Conservation (phyloP, 805 yeast species). For the Scheffersomyces amazonensis region DNA sequence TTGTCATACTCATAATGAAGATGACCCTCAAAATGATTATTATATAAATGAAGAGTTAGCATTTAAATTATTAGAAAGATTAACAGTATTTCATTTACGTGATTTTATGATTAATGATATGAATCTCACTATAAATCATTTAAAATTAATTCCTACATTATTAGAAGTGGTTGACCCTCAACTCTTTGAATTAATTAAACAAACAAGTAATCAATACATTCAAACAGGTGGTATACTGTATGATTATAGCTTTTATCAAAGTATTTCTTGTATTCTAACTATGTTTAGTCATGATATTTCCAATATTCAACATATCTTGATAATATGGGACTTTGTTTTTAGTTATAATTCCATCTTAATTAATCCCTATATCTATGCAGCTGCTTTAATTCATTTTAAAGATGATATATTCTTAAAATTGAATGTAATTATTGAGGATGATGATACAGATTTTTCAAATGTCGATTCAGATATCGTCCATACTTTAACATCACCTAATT, state of each 20-base stretch:
- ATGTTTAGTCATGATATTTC: conserved; percentile 70
- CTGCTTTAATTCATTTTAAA: conserved; percentile 48
- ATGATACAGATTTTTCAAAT: conserved; percentile 7
- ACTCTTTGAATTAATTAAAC: conserved; percentile 43
- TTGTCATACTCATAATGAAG: conserved; percentile 24
- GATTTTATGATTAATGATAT: conserved; percentile 82
- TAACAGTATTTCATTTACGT: conserved; percentile 63
- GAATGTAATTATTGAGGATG: conserved; percentile 7
- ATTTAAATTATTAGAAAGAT: conserved; percentile 46
- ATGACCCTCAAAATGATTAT: conserved; percentile 1
- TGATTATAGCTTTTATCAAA: conserved; percentile 49
- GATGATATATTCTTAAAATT: conserved; percentile 35
- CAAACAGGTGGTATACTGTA: conserved; percentile 22
- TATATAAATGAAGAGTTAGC: conserved; percentile 26
- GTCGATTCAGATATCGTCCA: conserved; percentile 36
- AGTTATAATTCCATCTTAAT: conserved; percentile 52
- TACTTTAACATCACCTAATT: conserved; percentile 29
- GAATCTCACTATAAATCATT: conserved; percentile 61
- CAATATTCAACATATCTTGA: conserved; percentile 46
- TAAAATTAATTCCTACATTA: conserved; percentile 64
- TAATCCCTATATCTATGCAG: conserved; percentile 59
- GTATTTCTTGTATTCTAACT: conserved; percentile 76
- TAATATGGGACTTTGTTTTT: conserved; percentile 69
- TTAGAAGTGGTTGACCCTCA: conserved; percentile 47
- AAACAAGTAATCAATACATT: conserved; percentile 20